Evolutionary conservation across 148 eudicot genomes (phyloP).

Genomic region (Diospyros kaki): DNA sequence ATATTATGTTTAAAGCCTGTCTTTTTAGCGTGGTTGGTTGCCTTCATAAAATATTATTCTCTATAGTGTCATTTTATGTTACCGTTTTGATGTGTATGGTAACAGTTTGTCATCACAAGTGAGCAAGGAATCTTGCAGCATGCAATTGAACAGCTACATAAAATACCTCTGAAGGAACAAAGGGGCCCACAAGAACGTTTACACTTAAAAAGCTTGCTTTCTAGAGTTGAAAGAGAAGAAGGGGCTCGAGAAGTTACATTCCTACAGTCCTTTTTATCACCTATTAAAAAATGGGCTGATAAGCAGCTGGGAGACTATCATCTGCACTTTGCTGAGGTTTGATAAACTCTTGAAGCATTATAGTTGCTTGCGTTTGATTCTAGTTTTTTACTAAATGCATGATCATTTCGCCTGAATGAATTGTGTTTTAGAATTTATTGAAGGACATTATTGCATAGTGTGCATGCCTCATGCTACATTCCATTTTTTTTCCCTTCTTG

Average conservation of each 20-base stretch:
- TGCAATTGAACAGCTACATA: slow-evolving; percentile 82
- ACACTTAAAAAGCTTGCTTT: slow-evolving; percentile 80
- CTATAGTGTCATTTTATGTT: slow-evolving; percentile 1
- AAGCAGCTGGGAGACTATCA: slow-evolving; percentile 89
- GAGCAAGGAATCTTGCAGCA: slow-evolving; percentile 77
- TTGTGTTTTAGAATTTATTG: too few relatives aligned
- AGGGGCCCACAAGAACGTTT: slow-evolving; percentile 92
- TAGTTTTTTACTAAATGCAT: not conserved
- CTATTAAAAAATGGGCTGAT: slow-evolving; percentile 91
- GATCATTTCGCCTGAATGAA: not conserved
- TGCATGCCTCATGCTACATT: not conserved
- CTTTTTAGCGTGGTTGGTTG: not conserved
- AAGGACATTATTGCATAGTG: not conserved
- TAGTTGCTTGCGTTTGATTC: slow-evolving; percentile 6
- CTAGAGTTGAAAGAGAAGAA: slow-evolving; percentile 57
- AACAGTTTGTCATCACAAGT: slow-evolving; percentile 80
- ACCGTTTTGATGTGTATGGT: slow-evolving; percentile 14
- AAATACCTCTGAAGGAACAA: slow-evolving; percentile 86
- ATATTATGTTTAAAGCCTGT: not conserved
- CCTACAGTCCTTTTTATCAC: slow-evolving; percentile 78
- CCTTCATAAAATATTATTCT: not conserved
- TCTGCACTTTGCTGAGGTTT: slow-evolving; percentile 77
- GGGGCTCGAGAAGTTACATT: slow-evolving; percentile 64
- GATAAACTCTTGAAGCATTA: slow-evolving; percentile 10
- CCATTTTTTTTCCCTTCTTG: not conserved